A percentile compares a stretch with the other conserved stretches of the same genome.
These are phyloP conservation scores for Centrapalus pauciflorus DNA, from an alignment of 129 eudicot genomes.

Conservation along the genomic window DNA sequence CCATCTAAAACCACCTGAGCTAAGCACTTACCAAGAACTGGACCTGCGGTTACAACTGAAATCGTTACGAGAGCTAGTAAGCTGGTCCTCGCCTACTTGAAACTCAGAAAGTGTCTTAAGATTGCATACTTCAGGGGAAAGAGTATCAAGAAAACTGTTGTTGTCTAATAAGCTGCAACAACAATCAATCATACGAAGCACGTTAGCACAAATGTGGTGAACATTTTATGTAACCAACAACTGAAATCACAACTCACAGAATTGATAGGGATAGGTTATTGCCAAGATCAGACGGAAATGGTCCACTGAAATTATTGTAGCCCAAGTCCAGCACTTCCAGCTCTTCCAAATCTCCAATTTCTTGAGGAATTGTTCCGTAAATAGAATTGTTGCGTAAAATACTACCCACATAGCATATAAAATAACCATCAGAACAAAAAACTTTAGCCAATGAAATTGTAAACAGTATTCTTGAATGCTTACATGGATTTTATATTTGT, in stretches of 20 bases:
- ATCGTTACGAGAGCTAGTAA: constrained; percentile 19
- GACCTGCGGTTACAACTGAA: constrained; percentile 25
- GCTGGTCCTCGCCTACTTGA: constrained; percentile 53
- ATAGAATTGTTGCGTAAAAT: constrained; percentile 61
- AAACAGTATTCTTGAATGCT: constrained; percentile 9
- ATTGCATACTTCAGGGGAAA: constrained; percentile 41
- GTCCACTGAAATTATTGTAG: constrained; percentile 55
- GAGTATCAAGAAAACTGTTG: constrained; percentile 42
- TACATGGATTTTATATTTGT: constrained; percentile 58
- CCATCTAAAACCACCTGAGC: background rate
- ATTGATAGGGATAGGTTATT: constrained; percentile 49
- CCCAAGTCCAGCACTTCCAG: constrained; percentile 73
- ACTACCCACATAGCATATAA: constrained; percentile 24
- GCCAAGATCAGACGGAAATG: constrained; percentile 40
- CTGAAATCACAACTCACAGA: constrained; percentile 43
- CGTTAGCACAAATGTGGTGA: constrained; percentile 4
- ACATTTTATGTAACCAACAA: background rate
- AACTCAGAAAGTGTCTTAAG: constrained; percentile 51
- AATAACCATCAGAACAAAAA: constrained; percentile 14
- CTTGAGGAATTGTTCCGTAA: constrained; percentile 52
- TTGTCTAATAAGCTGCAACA: constrained; percentile 51
- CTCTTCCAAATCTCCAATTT: constrained; percentile 49
- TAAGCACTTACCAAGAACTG: constrained; percentile 32
- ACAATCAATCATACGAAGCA: background rate
- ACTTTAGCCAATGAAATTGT: background rate